phyloP scores from a whole-genome alignment of 163 green algal genomes.

The Chlamydomonas reinhardtii region DNA sequence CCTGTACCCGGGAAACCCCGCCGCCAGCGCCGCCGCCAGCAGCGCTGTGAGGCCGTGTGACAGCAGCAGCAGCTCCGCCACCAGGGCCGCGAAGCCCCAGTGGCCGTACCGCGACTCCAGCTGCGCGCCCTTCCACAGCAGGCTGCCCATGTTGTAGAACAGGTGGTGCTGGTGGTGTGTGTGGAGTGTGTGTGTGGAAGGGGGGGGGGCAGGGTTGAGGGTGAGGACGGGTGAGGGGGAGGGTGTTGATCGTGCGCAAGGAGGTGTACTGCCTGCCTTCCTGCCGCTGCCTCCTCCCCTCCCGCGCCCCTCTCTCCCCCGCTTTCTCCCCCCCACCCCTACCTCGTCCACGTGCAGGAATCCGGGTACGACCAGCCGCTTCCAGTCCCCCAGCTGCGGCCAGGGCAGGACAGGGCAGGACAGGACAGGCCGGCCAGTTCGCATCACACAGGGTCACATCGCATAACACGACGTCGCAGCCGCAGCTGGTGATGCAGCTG shows the following conservation, averaged over 20 bases:
- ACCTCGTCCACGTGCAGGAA: conserved; percentile 72
- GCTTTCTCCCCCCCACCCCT: background rate
- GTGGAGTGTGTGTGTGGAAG: background rate
- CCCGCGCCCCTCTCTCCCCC: background rate
- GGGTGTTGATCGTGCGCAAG: no score
- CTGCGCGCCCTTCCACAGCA: conserved; percentile 85
- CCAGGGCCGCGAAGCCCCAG: conserved; percentile 64
- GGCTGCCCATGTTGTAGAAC: conserved; percentile 84
- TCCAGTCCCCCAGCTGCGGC: conserved; percentile 63
- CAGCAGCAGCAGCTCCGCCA: conserved; percentile 75
- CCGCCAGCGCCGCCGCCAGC: conserved; percentile 39
- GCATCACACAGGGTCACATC: no score
- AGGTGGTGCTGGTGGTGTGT: conserved; percentile 67
- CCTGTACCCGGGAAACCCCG: conserved; percentile 48
- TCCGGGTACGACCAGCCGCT: conserved; percentile 65
- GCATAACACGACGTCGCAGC: no score
- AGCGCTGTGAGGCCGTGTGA: conserved; percentile 61
- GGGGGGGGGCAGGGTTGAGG: no score
- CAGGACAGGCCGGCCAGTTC: no score
- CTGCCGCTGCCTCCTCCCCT: background rate
- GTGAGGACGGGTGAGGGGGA: no score
- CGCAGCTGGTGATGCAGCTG: no score
- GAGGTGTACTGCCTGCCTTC: no score
- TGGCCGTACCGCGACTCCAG: conserved; percentile 77
- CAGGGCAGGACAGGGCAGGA: background rate